These are phyloP conservation scores for Phytophthora pluvialis DNA, from an alignment of 352 stramenopile species.

Conservation along the genomic window DNA sequence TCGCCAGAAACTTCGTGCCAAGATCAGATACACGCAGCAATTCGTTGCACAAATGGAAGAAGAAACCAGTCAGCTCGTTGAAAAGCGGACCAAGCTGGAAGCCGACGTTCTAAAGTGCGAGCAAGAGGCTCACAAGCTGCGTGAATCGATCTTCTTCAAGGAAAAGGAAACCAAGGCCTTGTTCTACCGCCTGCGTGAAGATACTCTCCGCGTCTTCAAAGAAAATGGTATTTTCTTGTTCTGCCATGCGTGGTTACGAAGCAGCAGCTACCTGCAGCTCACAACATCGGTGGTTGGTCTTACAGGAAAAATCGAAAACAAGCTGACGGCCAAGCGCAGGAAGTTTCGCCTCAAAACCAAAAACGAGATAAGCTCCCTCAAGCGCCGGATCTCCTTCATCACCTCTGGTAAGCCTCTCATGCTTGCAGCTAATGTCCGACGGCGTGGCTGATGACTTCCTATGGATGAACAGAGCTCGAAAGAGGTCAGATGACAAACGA, in stretches of 20 bases:
- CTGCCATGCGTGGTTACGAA: background rate
- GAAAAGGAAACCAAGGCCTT: slow-evolving; percentile 44
- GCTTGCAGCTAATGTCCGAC: background rate
- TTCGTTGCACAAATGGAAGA: slow-evolving; percentile 44
- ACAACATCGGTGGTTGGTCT: background rate
- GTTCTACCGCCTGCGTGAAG: slow-evolving; percentile 39
- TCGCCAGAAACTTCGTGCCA: slow-evolving; percentile 52
- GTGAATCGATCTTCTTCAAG: slow-evolving; percentile 39
- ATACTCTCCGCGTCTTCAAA: slow-evolving; percentile 36
- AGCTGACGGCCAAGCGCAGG: slow-evolving; percentile 54
- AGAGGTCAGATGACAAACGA: slow-evolving; percentile 58
- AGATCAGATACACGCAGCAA: slow-evolving; percentile 52
- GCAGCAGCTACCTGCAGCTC: background rate
- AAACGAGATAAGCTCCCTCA: slow-evolving; percentile 55
- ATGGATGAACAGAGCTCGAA: slow-evolving; percentile 46
- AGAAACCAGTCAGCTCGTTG: slow-evolving; percentile 37
- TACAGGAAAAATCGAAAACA: slow-evolving; percentile 42
- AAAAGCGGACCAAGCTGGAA: slow-evolving; percentile 39
- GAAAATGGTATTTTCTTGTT: slow-evolving; percentile 43
- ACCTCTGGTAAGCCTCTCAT: slow-evolving; percentile 33
- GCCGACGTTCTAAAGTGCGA: slow-evolving; percentile 30
- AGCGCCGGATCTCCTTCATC: slow-evolving; percentile 44
- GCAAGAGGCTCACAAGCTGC: slow-evolving; percentile 35
- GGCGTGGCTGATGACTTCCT: slow-evolving; percentile 3
- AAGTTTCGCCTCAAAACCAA: slow-evolving; percentile 53